phyloP scores from a whole-genome alignment of 192 early-diverging fungal species.

The Paraglomus brasilianum region DNA sequence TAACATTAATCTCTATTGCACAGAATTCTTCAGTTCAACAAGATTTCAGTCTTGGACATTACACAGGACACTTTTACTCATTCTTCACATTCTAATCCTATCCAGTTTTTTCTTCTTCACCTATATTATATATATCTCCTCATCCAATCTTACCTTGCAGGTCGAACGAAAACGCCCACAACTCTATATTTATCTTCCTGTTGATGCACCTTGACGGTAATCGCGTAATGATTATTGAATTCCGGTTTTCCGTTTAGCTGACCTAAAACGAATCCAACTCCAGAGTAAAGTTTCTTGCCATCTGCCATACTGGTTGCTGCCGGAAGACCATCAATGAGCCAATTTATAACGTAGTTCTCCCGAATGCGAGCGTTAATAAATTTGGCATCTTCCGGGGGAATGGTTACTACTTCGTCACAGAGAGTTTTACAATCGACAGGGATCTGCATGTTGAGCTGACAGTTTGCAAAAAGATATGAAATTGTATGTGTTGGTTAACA shows the following conservation, averaged over 20 bases:
- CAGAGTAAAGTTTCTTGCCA: constrained; percentile 62
- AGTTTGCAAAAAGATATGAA: background rate
- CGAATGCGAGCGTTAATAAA: constrained; percentile 86
- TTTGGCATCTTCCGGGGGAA: constrained; percentile 70
- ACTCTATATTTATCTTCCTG: constrained; percentile 69
- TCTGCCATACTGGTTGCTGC: constrained; percentile 64
- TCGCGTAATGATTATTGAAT: constrained; percentile 89
- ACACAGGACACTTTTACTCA: too few species aligned
- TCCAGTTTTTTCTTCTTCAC: too few species aligned
- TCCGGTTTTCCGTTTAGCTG: constrained; percentile 32
- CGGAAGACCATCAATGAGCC: constrained; percentile 92
- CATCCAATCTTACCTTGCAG: constrained; percentile 69
- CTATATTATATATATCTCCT: too few species aligned
- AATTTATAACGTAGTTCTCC: constrained; percentile 77
- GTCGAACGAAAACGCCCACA: constrained; percentile 82
- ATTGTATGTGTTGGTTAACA: background rate
- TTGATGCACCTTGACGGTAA: constrained; percentile 79
- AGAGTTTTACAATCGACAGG: constrained; percentile 60
- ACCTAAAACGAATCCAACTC: constrained; percentile 86
- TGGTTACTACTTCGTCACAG: constrained; percentile 58
- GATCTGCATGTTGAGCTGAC: constrained; percentile 67
- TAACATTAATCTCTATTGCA: too few species aligned
- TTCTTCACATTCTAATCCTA: too few species aligned
- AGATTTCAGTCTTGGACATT: too few species aligned
- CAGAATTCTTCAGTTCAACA: too few species aligned